These are phyloP conservation scores for Alternaria rosae DNA, from an alignment of 2,329 filamentous ascomycete genomes.

Conservation along the genomic window DNA sequence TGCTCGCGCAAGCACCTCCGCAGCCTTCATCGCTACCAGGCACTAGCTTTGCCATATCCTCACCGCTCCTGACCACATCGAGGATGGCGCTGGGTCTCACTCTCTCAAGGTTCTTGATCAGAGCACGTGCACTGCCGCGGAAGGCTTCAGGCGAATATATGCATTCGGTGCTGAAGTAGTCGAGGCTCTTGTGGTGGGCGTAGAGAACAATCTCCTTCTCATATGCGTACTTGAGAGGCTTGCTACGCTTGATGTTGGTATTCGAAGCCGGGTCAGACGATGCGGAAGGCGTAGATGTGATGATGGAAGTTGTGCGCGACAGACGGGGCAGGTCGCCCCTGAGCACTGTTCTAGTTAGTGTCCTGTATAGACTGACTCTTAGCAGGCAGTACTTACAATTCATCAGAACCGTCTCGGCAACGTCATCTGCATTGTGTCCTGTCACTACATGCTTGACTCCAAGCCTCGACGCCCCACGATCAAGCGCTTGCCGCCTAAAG, in stretches of 20 bases:
- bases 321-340: slow-evolving; percentile 88
- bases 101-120: slow-evolving; percentile 95
- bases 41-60: slow-evolving; percentile 93
- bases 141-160: slow-evolving; percentile 98
- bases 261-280: slow-evolving; percentile 61
- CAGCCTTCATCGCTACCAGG: slow-evolving; percentile 58
- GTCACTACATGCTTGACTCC: slow-evolving; percentile 94
- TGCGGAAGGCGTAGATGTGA: slow-evolving; percentile 65
- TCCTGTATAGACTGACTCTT: neutral
- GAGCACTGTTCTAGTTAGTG: slow-evolving; percentile 61
- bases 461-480: slow-evolving; percentile 86
- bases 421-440: slow-evolving; percentile 96
- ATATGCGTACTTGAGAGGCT: slow-evolving; percentile 97
- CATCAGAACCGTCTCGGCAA: slow-evolving; percentile 98
- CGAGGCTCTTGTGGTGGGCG: slow-evolving; percentile 93
- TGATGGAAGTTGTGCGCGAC: slow-evolving; percentile 86
- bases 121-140: slow-evolving; percentile 83
- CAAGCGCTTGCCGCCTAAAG: slow-evolving; percentile 90
- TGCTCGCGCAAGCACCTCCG: slow-evolving; percentile 40
- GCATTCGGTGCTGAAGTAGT: slow-evolving; percentile 98
- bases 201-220: slow-evolving; percentile 99
- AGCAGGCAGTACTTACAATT: slow-evolving; percentile 60
- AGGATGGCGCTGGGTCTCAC: slow-evolving; percentile 93
- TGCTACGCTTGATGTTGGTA: slow-evolving; percentile 93
- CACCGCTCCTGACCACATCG: slow-evolving; percentile 92